phyloP scores from a whole-genome alignment of 2,329 filamentous ascomycete genomes.

The Fusarium graminum region DNA sequence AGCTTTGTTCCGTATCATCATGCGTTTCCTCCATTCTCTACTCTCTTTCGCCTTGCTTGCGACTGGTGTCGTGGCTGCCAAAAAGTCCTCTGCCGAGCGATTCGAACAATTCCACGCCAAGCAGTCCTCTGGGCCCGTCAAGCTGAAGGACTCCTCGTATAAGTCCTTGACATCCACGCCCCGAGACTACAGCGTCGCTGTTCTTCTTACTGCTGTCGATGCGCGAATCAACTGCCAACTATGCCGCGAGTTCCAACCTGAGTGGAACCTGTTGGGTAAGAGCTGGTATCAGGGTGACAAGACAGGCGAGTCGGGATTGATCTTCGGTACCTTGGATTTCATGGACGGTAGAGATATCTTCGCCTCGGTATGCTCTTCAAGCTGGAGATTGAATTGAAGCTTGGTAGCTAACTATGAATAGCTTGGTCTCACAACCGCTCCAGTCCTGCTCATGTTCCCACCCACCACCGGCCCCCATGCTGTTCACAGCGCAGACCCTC shows the following conservation, averaged over 20 bases:
- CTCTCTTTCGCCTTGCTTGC: slow-evolving; percentile 73
- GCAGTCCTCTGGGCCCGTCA: slow-evolving; percentile 74
- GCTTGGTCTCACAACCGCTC: slow-evolving; percentile 94
- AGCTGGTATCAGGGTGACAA: slow-evolving; percentile 92
- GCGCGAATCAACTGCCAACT: slow-evolving; percentile 85
- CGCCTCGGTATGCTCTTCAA: slow-evolving; percentile 72
- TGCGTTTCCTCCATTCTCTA: slow-evolving; percentile 76
- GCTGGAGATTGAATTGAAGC: neutral
- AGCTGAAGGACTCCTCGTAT: slow-evolving; percentile 83
- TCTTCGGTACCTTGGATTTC: slow-evolving; percentile 92
- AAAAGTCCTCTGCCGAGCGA: slow-evolving; percentile 72
- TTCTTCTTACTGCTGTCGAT: slow-evolving; percentile 90
- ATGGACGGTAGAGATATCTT: slow-evolving; percentile 85
- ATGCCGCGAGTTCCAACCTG: slow-evolving; percentile 91
- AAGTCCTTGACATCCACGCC: slow-evolving; percentile 79
- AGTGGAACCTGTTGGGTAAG: slow-evolving; percentile 88
- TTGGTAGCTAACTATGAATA: slow-evolving; percentile 55
- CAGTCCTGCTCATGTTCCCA: slow-evolving; percentile 87
- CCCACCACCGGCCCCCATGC: slow-evolving; percentile 87
- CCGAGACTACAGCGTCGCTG: slow-evolving; percentile 84
- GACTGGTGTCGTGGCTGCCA: slow-evolving; percentile 71
- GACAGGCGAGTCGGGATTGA: slow-evolving; percentile 75
- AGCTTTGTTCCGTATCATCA: slow-evolving; percentile 58
- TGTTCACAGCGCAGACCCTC: slow-evolving; percentile 73
- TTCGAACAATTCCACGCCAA: slow-evolving; percentile 80